Conservation (phyloP, 345 rosid genomes). For the Viola odorata region DNA sequence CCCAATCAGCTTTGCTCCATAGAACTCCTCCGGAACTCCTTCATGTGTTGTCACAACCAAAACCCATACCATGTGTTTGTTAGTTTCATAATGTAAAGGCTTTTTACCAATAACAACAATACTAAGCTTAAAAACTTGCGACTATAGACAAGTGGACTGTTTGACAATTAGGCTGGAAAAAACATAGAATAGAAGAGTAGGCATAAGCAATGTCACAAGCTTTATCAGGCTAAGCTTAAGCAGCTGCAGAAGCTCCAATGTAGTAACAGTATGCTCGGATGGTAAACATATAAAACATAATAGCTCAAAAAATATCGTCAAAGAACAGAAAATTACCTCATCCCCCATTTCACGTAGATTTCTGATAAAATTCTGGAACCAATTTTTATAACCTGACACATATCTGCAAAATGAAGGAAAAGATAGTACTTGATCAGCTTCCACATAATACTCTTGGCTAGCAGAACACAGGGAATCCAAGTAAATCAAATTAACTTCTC, state of each 20-base stretch:
- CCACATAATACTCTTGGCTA: background rate
- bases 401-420: constrained; percentile 57
- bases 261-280: too few relatives aligned
- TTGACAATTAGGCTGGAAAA: constrained; percentile 1
- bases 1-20: constrained; percentile 94
- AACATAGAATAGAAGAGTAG: constrained; percentile 3
- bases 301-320: background rate
- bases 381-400: constrained; percentile 92
- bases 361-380: constrained; percentile 94
- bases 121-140: background rate
- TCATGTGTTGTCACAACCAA: constrained; percentile 98
- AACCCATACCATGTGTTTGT: constrained; percentile 40
- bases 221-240: too few relatives aligned
- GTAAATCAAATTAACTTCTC: too few relatives aligned
- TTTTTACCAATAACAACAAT: background rate
- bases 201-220: constrained; percentile 6
- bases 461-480: background rate
- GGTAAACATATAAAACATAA: too few relatives aligned
- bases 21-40: constrained; percentile 92
- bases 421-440: constrained; percentile 1
- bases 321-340: constrained; percentile 51
- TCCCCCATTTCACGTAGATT: constrained; percentile 97
- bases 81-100: constrained; percentile 7
- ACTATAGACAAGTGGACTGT: constrained; percentile 3
- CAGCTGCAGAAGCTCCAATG: too few relatives aligned